Percentiles rank a stretch among this genome's conserved stretches.
Conservation (phyloP, 441 rosid species). For the Gossypium laxum region DNA sequence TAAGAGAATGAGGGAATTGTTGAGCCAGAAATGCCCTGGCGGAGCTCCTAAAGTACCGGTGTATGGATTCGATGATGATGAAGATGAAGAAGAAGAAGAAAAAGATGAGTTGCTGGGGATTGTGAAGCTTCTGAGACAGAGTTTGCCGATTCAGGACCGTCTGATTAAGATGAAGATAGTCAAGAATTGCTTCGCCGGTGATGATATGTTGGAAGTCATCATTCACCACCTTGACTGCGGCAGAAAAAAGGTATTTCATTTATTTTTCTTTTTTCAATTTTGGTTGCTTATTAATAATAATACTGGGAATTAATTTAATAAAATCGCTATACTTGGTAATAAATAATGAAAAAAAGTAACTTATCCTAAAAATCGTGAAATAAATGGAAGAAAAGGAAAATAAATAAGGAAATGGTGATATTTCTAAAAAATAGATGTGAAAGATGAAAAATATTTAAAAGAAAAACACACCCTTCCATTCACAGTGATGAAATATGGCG, state of each 20-base stretch:
- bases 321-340: too few relatives aligned
- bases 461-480: too few relatives aligned
- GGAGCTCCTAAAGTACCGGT: conserved; percentile 55
- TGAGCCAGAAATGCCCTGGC: conserved; percentile 35
- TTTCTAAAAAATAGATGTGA: too few relatives aligned
- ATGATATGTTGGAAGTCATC: conserved; percentile 58
- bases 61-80: conserved; percentile 57
- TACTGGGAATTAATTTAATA: too few relatives aligned
- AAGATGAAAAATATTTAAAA: too few relatives aligned
- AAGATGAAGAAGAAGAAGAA: conserved; percentile 31
- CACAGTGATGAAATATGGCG: too few relatives aligned
- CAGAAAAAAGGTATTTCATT: conserved; percentile 46
- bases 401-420: too few relatives aligned
- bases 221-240: conserved; percentile 56
- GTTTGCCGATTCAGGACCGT: conserved; percentile 70
- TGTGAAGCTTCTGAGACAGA: conserved; percentile 54
- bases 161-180: conserved; percentile 76
- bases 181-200: conserved; percentile 70
- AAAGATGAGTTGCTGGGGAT: conserved; percentile 43
- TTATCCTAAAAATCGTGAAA: too few relatives aligned
- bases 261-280: not conserved
- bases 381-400: too few relatives aligned
- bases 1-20: conserved; percentile 41
- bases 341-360: too few relatives aligned
- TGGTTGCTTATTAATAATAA: not conserved